Percentiles rank a stretch among this genome's conserved stretches.
phyloP scores from a whole-genome alignment of 495 filamentous ascomycete species.

The Daldinia vernicosa region DNA sequence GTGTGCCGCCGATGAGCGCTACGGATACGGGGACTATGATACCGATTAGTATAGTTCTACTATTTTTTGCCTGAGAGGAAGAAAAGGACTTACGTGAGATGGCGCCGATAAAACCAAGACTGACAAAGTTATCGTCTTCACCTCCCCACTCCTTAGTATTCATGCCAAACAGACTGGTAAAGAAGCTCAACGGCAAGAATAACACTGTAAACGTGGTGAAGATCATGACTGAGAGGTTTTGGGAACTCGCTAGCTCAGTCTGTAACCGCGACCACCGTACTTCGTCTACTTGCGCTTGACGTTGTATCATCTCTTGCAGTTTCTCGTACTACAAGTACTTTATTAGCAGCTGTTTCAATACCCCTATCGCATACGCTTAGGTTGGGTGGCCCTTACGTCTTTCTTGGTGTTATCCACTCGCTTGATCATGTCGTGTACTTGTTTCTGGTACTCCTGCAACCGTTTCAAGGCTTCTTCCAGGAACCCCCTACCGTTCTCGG shows the following conservation, averaged over 20 bases:
- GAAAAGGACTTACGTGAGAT: constrained; percentile 47
- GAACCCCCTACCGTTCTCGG: constrained; percentile 53
- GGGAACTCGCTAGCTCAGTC: constrained; percentile 68
- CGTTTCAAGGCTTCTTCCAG: constrained; percentile 62
- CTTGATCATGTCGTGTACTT: constrained; percentile 67
- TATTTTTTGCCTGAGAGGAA: not conserved
- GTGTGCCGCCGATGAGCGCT: constrained; percentile 50
- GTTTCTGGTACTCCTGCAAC: constrained; percentile 64
- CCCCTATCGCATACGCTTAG: not conserved
- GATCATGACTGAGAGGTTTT: constrained; percentile 72
- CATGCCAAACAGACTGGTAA: constrained; percentile 73
- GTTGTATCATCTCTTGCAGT: constrained; percentile 72
- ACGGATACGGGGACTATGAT: constrained; percentile 51
- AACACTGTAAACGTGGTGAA: constrained; percentile 76
- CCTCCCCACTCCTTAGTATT: constrained; percentile 72
- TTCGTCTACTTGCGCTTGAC: constrained; percentile 74
- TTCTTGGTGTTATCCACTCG: constrained; percentile 57
- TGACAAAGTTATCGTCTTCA: constrained; percentile 46
- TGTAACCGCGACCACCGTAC: constrained; percentile 70
- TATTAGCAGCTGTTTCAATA: not conserved
- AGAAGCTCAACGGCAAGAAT: constrained; percentile 72
- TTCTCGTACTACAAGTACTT: constrained; percentile 62
- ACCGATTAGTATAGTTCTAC: constrained; percentile 1
- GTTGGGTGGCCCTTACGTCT: constrained; percentile 45
- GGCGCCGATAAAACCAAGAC: constrained; percentile 49